Base-by-base conservation (phyloP, 148 eudicot genomes). In the Vaccinium macrocarpon region DNA sequence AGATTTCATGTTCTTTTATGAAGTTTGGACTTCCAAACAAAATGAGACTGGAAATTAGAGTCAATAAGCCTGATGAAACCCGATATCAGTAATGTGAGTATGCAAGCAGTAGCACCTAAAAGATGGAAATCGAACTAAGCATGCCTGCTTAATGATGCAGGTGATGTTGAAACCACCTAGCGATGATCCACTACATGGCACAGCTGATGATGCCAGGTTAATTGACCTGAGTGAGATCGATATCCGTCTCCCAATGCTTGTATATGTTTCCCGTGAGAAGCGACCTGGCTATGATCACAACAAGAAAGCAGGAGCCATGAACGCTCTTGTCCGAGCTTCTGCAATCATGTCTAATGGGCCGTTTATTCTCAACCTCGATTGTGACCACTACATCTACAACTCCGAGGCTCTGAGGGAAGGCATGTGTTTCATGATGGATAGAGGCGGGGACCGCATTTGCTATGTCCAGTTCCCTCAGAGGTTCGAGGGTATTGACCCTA, bases 271-370 rank as follows among this genome's bases (percentile, higher is more conserved):
- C 18, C 94, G 96, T 79, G 96, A 93, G 89, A 93, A 93, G 79
- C 94, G 94, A 68, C 96, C 96, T 50, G 98, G 97, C 81, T 95
- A 95, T 88, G 98, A 95, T 83, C 98, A 94, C 90, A 95, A 95
- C 88, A 95, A 95, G 91, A 95, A 95, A 85, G 98, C 98, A 42
- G 98, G 98, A 57, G 98, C 98, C 80, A 95, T 95, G 98, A 95
- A 95, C 83, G 97, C 97, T 84, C 87, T 95, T 78, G 97, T 95
- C 72, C 89, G 98, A 76, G 95, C 97, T 74, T 94, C 98, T 5
- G 98, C 98, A 62, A 91, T 95, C 86, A 95, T 95, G 98, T 95
- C 98, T 64, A 95, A 95, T 81, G 97, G 95, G 51, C 92, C 97
- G 14, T 94, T 94, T 81, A 92, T 94, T 81, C 97, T 94, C 84